phyloP scores from a whole-genome alignment of 2,329 filamentous ascomycete species.

The Claviceps sp. region DNA sequence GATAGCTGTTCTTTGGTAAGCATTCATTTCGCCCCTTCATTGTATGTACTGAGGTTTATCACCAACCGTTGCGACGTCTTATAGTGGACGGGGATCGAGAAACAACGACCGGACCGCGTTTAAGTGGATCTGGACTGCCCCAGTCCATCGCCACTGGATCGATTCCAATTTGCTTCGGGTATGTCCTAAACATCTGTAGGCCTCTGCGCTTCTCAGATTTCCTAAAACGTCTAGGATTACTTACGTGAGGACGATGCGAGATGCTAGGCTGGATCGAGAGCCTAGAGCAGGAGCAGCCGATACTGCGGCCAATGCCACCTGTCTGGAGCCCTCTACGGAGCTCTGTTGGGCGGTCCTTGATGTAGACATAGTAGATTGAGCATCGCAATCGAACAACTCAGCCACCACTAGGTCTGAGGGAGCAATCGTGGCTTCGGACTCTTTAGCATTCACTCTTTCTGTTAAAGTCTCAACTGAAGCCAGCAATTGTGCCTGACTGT shows the following conservation, averaged over 20 bases:
- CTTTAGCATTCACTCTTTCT: conserved; percentile 14
- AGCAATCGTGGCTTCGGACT: conserved; percentile 4
- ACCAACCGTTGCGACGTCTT: conserved; percentile 63
- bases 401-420: not conserved
- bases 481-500: conserved; percentile 27
- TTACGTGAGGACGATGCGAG: conserved; percentile 43
- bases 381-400: not conserved
- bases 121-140: conserved; percentile 62
- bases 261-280: conserved; percentile 34
- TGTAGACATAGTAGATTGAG: not conserved
- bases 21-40: not conserved
- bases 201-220: not conserved
- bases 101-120: conserved; percentile 79
- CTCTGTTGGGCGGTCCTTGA: not conserved
- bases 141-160: conserved; percentile 81
- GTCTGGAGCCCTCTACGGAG: not conserved
- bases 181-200: conserved; percentile 41
- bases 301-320: not conserved
- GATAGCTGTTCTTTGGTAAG: conserved; percentile 28
- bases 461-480: conserved; percentile 27
- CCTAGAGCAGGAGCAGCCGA: conserved; percentile 10
- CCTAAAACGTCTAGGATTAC: conserved; percentile 9
- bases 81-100: conserved; percentile 65
- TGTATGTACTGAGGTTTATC: not conserved
- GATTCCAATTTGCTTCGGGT: conserved; percentile 88